These are phyloP conservation scores for Capsicum chinense DNA, from an alignment of 257 asterid genomes.

Conservation along the genomic window DNA sequence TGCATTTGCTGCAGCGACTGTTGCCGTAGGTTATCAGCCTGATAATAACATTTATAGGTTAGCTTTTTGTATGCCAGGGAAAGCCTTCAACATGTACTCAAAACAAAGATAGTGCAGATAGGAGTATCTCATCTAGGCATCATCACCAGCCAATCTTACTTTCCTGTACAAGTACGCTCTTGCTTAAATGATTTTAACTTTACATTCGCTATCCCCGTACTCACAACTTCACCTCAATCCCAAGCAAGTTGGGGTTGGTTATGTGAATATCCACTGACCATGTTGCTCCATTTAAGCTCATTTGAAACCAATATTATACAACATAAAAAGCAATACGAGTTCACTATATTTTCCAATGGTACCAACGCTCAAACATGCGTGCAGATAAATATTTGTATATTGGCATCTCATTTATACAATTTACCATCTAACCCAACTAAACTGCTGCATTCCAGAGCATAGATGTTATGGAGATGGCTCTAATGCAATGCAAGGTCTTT, in stretches of 20 bases:
- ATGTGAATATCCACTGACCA: too few species aligned
- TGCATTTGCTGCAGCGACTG: conserved; percentile 92
- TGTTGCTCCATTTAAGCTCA: too few species aligned
- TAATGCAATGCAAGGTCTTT: too few species aligned
- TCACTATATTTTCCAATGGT: too few species aligned
- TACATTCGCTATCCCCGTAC: too few species aligned
- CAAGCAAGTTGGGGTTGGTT: too few species aligned
- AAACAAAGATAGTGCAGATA: neutral
- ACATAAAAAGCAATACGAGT: too few species aligned
- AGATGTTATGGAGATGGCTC: too few species aligned
- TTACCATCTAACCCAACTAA: neutral
- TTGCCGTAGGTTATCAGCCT: conserved; percentile 93
- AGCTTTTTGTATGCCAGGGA: neutral
- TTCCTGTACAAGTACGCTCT: neutral
- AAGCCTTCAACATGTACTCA: neutral
- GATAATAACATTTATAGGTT: conserved; percentile 29
- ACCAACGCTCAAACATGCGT: neutral
- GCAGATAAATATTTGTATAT: too few species aligned
- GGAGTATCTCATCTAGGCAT: neutral
- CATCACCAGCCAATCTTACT: neutral
- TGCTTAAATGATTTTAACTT: neutral
- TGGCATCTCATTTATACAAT: too few species aligned
- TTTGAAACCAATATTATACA: too few species aligned
- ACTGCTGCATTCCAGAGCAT: neutral
- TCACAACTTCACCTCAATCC: too few species aligned